phyloP scores from a whole-genome alignment of 1,284 basidiomycete genomes.

The Stygiomarasmius scandens region DNA sequence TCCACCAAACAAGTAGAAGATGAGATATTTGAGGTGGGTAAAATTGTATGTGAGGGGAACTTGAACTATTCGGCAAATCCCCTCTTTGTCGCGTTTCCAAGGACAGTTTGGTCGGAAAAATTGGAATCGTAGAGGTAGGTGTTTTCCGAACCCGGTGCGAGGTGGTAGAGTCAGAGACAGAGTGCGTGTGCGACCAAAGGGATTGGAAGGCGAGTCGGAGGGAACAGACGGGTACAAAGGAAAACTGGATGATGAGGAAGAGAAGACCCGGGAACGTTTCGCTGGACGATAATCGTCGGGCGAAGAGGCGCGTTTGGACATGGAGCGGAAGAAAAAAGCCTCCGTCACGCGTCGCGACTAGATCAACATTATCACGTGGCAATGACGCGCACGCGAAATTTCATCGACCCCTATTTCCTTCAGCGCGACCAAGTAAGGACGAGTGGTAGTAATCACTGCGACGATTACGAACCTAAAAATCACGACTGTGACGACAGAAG shows the following conservation, averaged over 20 bases:
- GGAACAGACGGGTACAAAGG: constrained; percentile 27
- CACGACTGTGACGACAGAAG: too few species aligned
- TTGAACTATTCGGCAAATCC: constrained; percentile 64
- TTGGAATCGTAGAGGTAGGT: constrained; percentile 70
- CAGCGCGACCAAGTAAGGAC: too few species aligned
- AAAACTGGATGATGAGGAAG: constrained; percentile 5
- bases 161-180: constrained; percentile 29
- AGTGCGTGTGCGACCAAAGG: constrained; percentile 49
- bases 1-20: constrained; percentile 62
- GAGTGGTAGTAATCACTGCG: too few species aligned
- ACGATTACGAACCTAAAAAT: too few species aligned
- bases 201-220: constrained; percentile 58
- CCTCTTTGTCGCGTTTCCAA: constrained; percentile 35
- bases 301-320: background rate
- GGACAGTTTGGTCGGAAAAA: constrained; percentile 41
- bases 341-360: background rate
- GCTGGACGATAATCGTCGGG: constrained; percentile 1
- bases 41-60: constrained; percentile 74
- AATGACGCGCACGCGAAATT: too few species aligned
- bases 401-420: too few species aligned
- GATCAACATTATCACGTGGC: background rate
- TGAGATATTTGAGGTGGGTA: constrained; percentile 61
- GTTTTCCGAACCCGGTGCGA: constrained; percentile 46
- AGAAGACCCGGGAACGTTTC: background rate
- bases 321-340: background rate